Evolutionary conservation across 768 basidiomycete genomes (phyloP).

Genomic region (Podaxis sp.): DNA sequence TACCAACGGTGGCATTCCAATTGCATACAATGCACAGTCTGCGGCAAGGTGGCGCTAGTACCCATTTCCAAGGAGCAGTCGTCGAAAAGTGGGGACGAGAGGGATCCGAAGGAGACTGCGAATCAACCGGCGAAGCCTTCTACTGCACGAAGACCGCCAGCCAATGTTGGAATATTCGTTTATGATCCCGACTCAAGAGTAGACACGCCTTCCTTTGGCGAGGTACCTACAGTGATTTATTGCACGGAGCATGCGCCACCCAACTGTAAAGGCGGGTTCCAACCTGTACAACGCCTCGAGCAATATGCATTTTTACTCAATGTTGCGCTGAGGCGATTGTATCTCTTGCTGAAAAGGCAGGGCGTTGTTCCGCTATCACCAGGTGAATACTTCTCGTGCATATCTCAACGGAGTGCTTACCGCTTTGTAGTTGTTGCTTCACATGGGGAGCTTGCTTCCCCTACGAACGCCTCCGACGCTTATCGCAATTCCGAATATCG

Average conservation of each 20-base stretch:
- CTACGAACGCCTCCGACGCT: conserved; percentile 64
- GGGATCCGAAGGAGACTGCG: conserved; percentile 36
- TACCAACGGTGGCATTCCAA: conserved; percentile 96
- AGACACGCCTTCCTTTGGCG: conserved; percentile 70
- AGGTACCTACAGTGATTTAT: conserved; percentile 69
- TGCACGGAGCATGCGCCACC: conserved; percentile 77
- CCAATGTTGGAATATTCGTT: conserved; percentile 76
- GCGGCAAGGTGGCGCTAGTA: conserved; percentile 75
- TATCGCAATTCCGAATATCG: conserved; percentile 92
- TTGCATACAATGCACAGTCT: conserved; percentile 83
- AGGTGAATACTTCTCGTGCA: conserved; percentile 40
- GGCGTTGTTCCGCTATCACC: conserved; percentile 87
- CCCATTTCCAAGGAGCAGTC: conserved; percentile 54
- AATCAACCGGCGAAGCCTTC: conserved; percentile 58
- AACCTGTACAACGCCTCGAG: conserved; percentile 90
- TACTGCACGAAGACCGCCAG: conserved; percentile 71
- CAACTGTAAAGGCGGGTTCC: conserved; percentile 76
- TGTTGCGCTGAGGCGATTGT: conserved; percentile 90
- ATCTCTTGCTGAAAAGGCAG: conserved; percentile 81
- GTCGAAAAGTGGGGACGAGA: conserved; percentile 54
- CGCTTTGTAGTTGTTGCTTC: conserved; percentile 22
- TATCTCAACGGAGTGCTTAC: conserved; percentile 12
- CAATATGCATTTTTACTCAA: conserved; percentile 97
- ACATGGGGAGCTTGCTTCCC: conserved; percentile 28
- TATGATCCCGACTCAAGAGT: conserved; percentile 72